phyloP scores from a whole-genome alignment of 2,329 filamentous ascomycete genomes.

The Penicillium hesseltinei region DNA sequence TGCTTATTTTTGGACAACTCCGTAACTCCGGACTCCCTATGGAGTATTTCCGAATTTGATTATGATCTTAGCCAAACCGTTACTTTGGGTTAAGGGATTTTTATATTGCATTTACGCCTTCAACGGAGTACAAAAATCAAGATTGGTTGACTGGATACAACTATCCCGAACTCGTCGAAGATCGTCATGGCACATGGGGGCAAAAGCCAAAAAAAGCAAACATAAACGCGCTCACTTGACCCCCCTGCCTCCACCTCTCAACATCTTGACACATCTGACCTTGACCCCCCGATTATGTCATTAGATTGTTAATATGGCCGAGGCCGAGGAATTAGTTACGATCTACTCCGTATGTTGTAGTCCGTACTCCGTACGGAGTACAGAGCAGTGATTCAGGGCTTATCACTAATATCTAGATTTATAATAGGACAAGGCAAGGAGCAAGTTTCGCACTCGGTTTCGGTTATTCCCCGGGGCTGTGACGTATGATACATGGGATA shows the following conservation, averaged over 20 bases:
- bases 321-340: not conserved
- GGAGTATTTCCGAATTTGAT: not conserved
- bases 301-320: not conserved
- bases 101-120: not conserved
- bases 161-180: not conserved
- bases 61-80: not conserved
- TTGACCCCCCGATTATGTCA: conserved; percentile 1
- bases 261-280: conserved; percentile 4
- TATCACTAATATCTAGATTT: not conserved
- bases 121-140: not conserved
- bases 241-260: conserved; percentile 4
- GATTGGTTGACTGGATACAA: not conserved
- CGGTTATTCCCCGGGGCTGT: not conserved
- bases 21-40: not conserved
- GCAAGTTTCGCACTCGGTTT: not conserved
- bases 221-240: not conserved
- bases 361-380: not conserved
- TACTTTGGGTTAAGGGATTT: not conserved
- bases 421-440: not conserved
- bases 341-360: not conserved
- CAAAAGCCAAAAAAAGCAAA: conserved; percentile 4
- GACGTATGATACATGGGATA: not conserved
- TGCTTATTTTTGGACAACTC: not conserved
- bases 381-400: not conserved
- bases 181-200: conserved; percentile 8